Percentiles rank a stretch among this genome's conserved stretches.
These are phyloP conservation scores for Monilinia laxa DNA, from an alignment of 2,329 filamentous ascomycete species.

Conservation along the genomic window DNA sequence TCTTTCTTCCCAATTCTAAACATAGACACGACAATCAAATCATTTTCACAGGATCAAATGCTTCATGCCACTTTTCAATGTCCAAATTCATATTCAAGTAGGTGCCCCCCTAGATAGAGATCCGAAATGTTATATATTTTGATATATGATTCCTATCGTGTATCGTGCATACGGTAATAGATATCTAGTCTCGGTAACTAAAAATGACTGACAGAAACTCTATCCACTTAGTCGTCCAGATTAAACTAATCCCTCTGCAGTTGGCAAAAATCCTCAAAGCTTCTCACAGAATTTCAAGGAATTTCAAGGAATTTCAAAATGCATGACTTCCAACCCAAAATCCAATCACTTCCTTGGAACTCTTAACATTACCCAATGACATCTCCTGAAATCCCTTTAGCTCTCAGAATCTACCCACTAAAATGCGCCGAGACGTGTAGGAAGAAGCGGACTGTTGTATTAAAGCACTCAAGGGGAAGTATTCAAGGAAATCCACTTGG, in stretches of 20 bases:
- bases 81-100: too few species aligned
- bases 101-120: too few species aligned
- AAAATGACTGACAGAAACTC: not conserved
- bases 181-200: not conserved
- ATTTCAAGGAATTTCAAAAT: too few species aligned
- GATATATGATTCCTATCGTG: not conserved
- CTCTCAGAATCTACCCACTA: not conserved
- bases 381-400: not conserved
- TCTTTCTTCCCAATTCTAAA: too few species aligned
- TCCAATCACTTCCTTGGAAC: not conserved
- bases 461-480: not conserved
- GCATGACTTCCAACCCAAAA: not conserved
- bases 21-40: too few species aligned
- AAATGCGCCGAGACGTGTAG: too few species aligned
- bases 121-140: not conserved
- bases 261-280: not conserved
- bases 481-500: not conserved
- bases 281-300: too few species aligned
- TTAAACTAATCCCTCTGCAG: not conserved
- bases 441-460: not conserved
- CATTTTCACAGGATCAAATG: too few species aligned
- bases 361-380: not conserved
- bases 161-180: not conserved
- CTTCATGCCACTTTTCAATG: too few species aligned
- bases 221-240: not conserved